Base-by-base conservation (phyloP, 257 asterid species). In the Phtheirospermum japonicum region DNA sequence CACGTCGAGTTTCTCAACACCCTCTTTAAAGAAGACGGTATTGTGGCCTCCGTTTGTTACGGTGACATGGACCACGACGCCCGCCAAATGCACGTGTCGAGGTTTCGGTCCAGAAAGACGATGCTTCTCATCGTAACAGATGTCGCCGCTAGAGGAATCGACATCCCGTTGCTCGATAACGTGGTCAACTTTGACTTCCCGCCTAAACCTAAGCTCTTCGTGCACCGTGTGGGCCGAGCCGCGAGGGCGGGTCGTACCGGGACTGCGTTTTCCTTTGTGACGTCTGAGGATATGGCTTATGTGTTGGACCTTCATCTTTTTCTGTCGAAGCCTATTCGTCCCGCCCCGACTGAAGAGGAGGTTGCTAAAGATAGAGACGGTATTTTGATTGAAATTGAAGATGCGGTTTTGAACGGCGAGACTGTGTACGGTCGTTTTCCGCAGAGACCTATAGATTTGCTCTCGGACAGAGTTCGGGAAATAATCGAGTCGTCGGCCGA, bases 31-130 rank as follows among this genome's bases (percentile, higher is more conserved):
- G 97, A 82, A 71, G 99, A 93, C 34, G 95, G 99, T 42, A 76
- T 93, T 74, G 84, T 71, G 71, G 80, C 97, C 57, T 93, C 99
- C 20, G 78, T 93, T 66, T 89, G 97, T 77, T 93, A 93, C 71
- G 99, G 99, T 58, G 97, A 89, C 74, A 93, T 93, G 99, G 97
- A 93, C 80, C 96, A 85, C 19, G 97, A 89, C 70, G 99, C 99
- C 16, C 94, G 99, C 30, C 83, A 86, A 63, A 79, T 87, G 30
- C 85, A 93, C 61, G 67, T 93, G 32, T 82, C 97, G 9, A 79
- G 76, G 62, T 93, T 93, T 63, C 83, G 97, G 70, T 71, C 94
- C 32, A 87, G 99, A 73, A 93, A 84, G 74, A 93, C 97, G 16
- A 89, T 85, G 97, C 73, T 87, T 28, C 71, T 93, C 51, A 83